These are phyloP conservation scores for Royoungia palumana DNA, from an alignment of 768 basidiomycete species.

Conservation along the genomic window DNA sequence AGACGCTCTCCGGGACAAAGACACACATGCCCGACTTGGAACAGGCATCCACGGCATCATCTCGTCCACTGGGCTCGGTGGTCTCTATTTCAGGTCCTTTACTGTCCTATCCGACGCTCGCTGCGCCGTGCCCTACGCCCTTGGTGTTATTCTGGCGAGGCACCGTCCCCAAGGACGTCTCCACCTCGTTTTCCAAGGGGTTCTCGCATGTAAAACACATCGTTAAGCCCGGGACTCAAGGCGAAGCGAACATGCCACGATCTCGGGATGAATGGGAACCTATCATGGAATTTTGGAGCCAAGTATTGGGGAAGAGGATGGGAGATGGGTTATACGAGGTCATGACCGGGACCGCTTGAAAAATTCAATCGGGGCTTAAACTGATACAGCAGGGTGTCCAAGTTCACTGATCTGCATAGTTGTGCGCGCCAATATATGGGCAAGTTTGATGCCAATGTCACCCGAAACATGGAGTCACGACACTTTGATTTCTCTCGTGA, in stretches of 20 bases:
- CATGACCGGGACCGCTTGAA: conserved; percentile 36
- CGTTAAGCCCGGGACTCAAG: conserved; percentile 33
- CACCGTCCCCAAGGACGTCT: conserved; percentile 41
- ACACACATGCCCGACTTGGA: conserved; percentile 5
- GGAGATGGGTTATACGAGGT: conserved; percentile 68
- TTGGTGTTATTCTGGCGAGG: conserved; percentile 56
- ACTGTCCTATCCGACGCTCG: conserved; percentile 70
- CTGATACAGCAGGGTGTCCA: no score
- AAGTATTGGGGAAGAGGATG: conserved; percentile 52
- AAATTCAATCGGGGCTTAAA: no score
- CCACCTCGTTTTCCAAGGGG: conserved; percentile 58
- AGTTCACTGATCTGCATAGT: no score
- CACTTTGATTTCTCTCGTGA: no score
- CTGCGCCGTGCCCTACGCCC: conserved; percentile 53
- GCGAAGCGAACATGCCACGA: conserved; percentile 65
- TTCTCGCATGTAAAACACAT: conserved; percentile 51
- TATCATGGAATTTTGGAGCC: conserved; percentile 87
- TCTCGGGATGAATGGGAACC: conserved; percentile 77
- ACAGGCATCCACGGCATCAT: conserved; percentile 1
- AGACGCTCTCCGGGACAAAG: conserved; percentile 18
- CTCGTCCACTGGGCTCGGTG: conserved; percentile 57
- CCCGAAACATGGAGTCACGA: no score
- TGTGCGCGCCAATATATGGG: no score
- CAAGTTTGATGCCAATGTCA: no score
- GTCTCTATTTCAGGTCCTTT: conserved; percentile 70